A percentile compares a stretch with the other conserved stretches of the same genome.
Conservation (phyloP, 352 stramenopile genomes). For the Nothophytophthora sp. region DNA sequence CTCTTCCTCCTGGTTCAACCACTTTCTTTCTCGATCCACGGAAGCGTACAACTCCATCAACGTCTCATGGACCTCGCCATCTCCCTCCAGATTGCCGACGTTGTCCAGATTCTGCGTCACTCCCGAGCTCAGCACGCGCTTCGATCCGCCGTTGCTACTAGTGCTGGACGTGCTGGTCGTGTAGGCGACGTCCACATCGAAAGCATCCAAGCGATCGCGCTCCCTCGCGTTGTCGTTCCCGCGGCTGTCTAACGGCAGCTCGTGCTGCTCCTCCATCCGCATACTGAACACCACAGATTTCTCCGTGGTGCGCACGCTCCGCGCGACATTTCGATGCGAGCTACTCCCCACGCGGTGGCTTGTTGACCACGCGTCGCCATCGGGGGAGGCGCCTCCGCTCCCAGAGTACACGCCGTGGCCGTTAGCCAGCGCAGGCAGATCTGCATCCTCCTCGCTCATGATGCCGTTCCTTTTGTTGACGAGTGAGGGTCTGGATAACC, state of each 20-base stretch:
- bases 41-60: constrained; percentile 28
- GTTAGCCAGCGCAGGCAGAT: too few relatives aligned
- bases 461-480: neutral
- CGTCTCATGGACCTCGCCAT: constrained; percentile 30
- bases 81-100: constrained; percentile 4
- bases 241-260: neutral
- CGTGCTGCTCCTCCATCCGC: constrained; percentile 21
- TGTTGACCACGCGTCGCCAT: constrained; percentile 16
- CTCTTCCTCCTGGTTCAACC: constrained; percentile 36
- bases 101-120: constrained; percentile 1
- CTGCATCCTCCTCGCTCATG: constrained; percentile 21
- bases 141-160: constrained; percentile 6
- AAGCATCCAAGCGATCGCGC: neutral
- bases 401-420: constrained; percentile 1
- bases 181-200: neutral
- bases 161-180: neutral
- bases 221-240: neutral
- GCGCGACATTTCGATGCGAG: constrained; percentile 4
- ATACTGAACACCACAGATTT: constrained; percentile 35
- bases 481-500: too few relatives aligned
- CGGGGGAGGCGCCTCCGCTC: constrained; percentile 3
- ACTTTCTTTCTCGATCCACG: constrained; percentile 35
- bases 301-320: constrained; percentile 26
- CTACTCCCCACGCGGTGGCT: neutral
- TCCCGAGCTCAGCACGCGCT: constrained; percentile 4